These are phyloP conservation scores for Chaetomium fimeti DNA, from an alignment of 495 filamentous ascomycete species.

Conservation along the genomic window DNA sequence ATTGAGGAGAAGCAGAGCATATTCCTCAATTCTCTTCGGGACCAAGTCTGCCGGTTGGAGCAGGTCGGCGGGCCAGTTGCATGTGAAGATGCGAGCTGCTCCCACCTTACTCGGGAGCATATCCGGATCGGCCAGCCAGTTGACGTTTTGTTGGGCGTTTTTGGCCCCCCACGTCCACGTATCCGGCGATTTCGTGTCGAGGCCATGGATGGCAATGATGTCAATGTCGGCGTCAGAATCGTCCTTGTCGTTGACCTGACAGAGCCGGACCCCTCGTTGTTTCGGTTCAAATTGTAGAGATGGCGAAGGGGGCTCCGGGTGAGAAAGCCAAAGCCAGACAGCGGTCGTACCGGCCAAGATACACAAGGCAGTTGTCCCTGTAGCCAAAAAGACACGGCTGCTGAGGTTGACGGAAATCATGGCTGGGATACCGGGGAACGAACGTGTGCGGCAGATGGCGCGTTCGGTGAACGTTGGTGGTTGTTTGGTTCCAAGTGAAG, in stretches of 20 bases:
- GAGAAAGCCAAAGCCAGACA: slow-evolving; percentile 22
- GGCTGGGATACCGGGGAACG: slow-evolving; percentile 6
- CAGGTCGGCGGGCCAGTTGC: slow-evolving; percentile 34
- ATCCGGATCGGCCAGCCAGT: slow-evolving; percentile 28
- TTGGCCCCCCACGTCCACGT: slow-evolving; percentile 31
- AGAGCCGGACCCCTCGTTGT: slow-evolving; percentile 14
- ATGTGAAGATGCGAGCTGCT: slow-evolving; percentile 33
- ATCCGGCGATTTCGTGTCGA: slow-evolving; percentile 31
- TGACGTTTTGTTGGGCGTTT: slow-evolving; percentile 15
- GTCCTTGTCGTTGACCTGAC: slow-evolving; percentile 25
- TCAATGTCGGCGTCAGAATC: slow-evolving; percentile 29
- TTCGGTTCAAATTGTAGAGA: not conserved
- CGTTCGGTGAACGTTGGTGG: not conserved
- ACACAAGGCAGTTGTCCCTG: slow-evolving; percentile 20
- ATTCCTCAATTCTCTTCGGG: slow-evolving; percentile 27
- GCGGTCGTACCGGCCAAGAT: slow-evolving; percentile 23
- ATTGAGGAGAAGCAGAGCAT: slow-evolving; percentile 27
- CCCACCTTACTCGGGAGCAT: slow-evolving; percentile 29
- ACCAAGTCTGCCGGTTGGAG: slow-evolving; percentile 26
- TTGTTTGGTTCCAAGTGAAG: not conserved
- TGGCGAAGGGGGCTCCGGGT: not conserved
- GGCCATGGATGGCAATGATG: slow-evolving; percentile 35
- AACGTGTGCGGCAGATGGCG: not conserved
- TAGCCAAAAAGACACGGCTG: slow-evolving; percentile 12
- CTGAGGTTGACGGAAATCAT: slow-evolving; percentile 17